phyloP scores from a whole-genome alignment of 345 rosid species.

The Eucalyptus cladocalyx region DNA sequence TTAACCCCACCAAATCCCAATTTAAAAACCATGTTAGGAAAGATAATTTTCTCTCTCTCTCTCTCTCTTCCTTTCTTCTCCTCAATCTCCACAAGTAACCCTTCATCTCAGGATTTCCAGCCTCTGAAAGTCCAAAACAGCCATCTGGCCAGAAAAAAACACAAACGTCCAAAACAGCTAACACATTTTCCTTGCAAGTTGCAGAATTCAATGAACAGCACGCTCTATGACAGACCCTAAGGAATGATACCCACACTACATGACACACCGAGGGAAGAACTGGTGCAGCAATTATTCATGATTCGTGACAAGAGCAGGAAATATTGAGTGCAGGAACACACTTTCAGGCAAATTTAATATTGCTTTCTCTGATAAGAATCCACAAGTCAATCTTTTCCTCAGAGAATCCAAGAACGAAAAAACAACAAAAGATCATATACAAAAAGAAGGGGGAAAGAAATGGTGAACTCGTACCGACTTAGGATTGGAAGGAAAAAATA shows the following conservation, averaged over 20 bases:
- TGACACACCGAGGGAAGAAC: neutral
- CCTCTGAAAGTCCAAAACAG: neutral
- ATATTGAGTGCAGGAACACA: neutral
- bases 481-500: neutral
- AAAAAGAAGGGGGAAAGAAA: neutral
- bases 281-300: neutral
- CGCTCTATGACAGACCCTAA: neutral
- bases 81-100: neutral
- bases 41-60: neutral
- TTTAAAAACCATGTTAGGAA: neutral
- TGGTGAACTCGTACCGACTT: neutral
- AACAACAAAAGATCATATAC: neutral
- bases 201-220: neutral
- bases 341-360: neutral
- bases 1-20: neutral
- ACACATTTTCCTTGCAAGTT: neutral
- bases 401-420: neutral
- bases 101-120: neutral
- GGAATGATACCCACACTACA: neutral
- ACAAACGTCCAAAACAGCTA: neutral
- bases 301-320: neutral
- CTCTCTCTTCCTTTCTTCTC: neutral
- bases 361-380: neutral
- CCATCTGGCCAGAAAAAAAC: neutral
- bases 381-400: neutral